Conservation (phyloP, 371 early-diverging fungal genomes). For the Mucor ambiguus region DNA sequence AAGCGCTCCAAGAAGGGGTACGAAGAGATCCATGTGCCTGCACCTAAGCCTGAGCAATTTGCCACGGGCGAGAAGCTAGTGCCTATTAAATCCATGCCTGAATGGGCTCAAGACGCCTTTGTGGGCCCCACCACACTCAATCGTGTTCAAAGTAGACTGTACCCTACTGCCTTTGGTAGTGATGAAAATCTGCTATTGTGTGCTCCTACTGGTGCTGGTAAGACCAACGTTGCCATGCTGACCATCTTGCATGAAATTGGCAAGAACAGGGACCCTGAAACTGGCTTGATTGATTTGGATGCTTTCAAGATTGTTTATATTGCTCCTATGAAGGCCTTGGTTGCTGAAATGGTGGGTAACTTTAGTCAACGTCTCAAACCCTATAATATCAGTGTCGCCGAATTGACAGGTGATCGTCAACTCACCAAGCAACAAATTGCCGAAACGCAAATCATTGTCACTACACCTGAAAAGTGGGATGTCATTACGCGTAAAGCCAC, state of each 20-base stretch:
- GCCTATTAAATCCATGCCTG: slow-evolving; percentile 75
- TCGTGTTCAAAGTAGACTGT: slow-evolving; percentile 92
- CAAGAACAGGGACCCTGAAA: slow-evolving; percentile 74
- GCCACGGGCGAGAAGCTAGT: slow-evolving; percentile 73
- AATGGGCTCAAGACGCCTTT: slow-evolving; percentile 91
- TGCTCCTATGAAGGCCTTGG: slow-evolving; percentile 99
- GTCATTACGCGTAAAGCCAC: slow-evolving; percentile 97
- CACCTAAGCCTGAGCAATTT: slow-evolving; percentile 76
- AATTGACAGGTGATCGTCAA: slow-evolving; percentile 99
- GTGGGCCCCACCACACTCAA: slow-evolving; percentile 75
- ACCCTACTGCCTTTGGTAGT: slow-evolving; percentile 81
- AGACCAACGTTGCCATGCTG: slow-evolving; percentile 98
- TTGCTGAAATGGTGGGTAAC: slow-evolving; percentile 96
- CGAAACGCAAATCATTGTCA: slow-evolving; percentile 97
- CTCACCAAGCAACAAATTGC: slow-evolving; percentile 93
- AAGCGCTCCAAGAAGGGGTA: slow-evolving; percentile 94
- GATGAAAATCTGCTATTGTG: slow-evolving; percentile 97
- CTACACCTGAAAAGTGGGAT: slow-evolving; percentile 99
- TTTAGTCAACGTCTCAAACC: slow-evolving; percentile 79
- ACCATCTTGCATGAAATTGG: slow-evolving; percentile 88
- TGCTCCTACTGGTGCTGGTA: slow-evolving; percentile 99
- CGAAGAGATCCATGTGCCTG: slow-evolving; percentile 97
- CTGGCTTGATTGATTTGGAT: slow-evolving; percentile 81
- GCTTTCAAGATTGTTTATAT: slow-evolving; percentile 98
- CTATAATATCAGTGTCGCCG: slow-evolving; percentile 90